Percentiles rank a stretch among this genome's conserved stretches.
Conservation (phyloP, 2,329 filamentous ascomycete genomes). For the Lojkania enalia region DNA sequence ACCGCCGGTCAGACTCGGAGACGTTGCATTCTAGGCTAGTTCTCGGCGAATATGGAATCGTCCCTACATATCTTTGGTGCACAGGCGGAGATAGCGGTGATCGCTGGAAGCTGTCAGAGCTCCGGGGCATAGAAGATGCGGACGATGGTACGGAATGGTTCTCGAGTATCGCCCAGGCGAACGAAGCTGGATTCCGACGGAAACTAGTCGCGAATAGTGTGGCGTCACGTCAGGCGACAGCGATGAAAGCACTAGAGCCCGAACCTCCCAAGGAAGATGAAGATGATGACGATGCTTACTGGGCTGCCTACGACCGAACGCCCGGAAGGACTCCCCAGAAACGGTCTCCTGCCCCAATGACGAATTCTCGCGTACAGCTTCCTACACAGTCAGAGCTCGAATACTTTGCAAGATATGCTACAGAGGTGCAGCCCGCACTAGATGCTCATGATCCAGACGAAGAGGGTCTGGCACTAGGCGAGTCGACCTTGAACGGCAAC, state of each 20-base stretch:
- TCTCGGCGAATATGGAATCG: conserved; percentile 63
- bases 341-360: conserved; percentile 62
- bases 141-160: conserved; percentile 63
- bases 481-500: conserved; percentile 60
- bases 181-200: conserved; percentile 51
- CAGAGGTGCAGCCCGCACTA: conserved; percentile 76
- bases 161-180: conserved; percentile 62
- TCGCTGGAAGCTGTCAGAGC: conserved; percentile 74
- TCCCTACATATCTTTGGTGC: conserved; percentile 71
- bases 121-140: conserved; percentile 61
- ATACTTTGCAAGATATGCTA: conserved; percentile 76
- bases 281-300: conserved; percentile 77
- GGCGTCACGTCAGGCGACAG: conserved; percentile 9
- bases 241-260: conserved; percentile 12
- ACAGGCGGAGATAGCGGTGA: conserved; percentile 65
- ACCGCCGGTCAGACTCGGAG: conserved; percentile 72
- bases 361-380: conserved; percentile 41
- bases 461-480: conserved; percentile 50
- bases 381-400: conserved; percentile 61
- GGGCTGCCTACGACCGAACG: conserved; percentile 77
- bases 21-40: conserved; percentile 71
- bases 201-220: conserved; percentile 29
- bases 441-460: conserved; percentile 82
- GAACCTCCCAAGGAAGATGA: conserved; percentile 52
- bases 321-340: conserved; percentile 56